Evolutionary conservation across 345 rosid genomes (phyloP).

Genomic region (Capsella bursapastoris): DNA sequence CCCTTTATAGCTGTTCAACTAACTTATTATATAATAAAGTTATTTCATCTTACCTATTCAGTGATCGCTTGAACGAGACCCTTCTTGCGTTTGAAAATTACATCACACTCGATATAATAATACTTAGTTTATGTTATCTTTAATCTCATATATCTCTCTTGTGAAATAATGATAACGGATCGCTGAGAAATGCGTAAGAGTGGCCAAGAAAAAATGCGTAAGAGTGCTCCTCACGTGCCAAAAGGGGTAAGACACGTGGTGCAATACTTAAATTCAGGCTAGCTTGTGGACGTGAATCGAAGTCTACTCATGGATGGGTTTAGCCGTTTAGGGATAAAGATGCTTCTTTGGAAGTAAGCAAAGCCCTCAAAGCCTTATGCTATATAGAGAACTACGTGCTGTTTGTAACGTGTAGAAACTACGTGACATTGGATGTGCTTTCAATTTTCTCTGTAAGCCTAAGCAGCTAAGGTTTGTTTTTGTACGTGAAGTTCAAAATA

Average conservation of each 20-base stretch:
- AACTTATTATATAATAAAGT: not conserved
- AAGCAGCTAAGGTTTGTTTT: not conserved
- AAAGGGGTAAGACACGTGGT: slow-evolving; percentile 37
- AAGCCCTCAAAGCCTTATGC: slow-evolving; percentile 22
- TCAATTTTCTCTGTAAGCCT: not conserved
- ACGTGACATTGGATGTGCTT: slow-evolving; percentile 13
- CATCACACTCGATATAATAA: slow-evolving; percentile 10
- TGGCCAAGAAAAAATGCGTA: slow-evolving; percentile 19
- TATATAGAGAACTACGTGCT: slow-evolving; percentile 15
- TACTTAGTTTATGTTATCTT: slow-evolving; percentile 33
- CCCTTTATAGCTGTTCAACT: not conserved
- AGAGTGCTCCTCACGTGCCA: slow-evolving; percentile 41
- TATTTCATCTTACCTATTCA: slow-evolving; percentile 8
- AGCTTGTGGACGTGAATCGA: not conserved
- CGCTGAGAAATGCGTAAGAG: slow-evolving; percentile 37
- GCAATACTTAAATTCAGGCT: not conserved
- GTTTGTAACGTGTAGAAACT: slow-evolving; percentile 1
- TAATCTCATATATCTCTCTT: not conserved
- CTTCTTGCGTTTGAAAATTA: slow-evolving; percentile 23
- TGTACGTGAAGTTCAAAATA: not conserved
- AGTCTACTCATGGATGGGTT: slow-evolving; percentile 7
- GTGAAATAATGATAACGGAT: slow-evolving; percentile 32
- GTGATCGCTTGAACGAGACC: slow-evolving; percentile 38
- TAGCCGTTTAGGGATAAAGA: not conserved
- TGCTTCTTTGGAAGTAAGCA: slow-evolving; percentile 6